phyloP scores from a whole-genome alignment of 768 basidiomycete genomes.

The Mycena rosella region DNA sequence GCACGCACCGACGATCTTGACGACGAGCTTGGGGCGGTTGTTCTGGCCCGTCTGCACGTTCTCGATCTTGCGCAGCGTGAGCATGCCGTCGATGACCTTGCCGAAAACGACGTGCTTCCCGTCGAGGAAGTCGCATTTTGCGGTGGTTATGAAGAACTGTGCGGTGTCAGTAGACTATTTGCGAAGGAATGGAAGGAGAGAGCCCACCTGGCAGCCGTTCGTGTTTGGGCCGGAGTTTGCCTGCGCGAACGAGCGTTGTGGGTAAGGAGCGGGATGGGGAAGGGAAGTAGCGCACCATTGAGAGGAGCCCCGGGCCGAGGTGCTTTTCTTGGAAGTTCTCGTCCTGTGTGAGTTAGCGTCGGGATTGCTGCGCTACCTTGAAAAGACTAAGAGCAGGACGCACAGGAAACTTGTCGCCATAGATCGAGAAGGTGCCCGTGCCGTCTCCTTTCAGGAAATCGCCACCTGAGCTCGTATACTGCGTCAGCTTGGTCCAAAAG shows the following conservation, averaged over 20 bases:
- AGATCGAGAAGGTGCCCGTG: conserved; percentile 97
- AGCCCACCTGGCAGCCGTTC: conserved; percentile 86
- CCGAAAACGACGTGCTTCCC: conserved; percentile 96
- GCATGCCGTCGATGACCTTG: conserved; percentile 91
- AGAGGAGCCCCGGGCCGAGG: conserved; percentile 84
- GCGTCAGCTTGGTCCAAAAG: not conserved
- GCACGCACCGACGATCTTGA: conserved; percentile 85
- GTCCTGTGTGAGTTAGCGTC: conserved; percentile 68
- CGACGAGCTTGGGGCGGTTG: conserved; percentile 88
- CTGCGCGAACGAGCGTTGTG: conserved; percentile 52
- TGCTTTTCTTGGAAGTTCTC: conserved; percentile 97
- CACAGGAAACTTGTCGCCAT: conserved; percentile 94
- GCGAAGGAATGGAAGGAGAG: not conserved
- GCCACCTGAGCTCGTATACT: conserved; percentile 66
- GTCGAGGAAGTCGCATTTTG: conserved; percentile 95
- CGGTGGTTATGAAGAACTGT: conserved; percentile 97
- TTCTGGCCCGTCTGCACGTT: conserved; percentile 93
- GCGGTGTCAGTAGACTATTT: not conserved
- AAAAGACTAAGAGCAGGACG: conserved; percentile 41
- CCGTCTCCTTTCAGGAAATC: conserved; percentile 97
- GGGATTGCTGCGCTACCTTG: too few species aligned
- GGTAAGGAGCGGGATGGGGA: conserved; percentile 2
- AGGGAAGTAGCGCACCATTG: conserved; percentile 73
- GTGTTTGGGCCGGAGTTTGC: conserved; percentile 96
- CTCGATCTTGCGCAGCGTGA: conserved; percentile 96